A percentile compares a stretch with the other conserved stretches of the same genome.
phyloP scores from a whole-genome alignment of 2,329 filamentous ascomycete genomes.

The Trichoderma afroharzianum region DNA sequence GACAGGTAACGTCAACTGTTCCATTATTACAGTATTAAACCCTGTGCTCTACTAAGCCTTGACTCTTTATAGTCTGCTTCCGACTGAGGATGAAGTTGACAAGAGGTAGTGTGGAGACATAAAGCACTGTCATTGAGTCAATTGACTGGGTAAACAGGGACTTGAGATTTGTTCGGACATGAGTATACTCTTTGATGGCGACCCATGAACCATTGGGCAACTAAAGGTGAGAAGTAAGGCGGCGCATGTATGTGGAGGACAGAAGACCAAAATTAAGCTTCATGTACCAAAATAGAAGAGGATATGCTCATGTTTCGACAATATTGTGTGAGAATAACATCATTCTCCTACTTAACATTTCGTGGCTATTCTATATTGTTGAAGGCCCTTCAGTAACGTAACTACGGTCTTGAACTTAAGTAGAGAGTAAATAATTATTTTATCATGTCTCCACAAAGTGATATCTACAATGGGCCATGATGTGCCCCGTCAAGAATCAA shows the following conservation, averaged over 20 bases:
- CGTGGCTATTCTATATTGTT: background rate
- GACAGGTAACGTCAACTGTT: background rate
- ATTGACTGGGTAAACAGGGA: background rate
- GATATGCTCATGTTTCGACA: background rate
- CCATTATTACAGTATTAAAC: background rate
- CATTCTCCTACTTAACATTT: too few relatives aligned
- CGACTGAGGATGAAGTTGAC: background rate
- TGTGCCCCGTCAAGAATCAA: background rate
- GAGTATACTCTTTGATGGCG: too few relatives aligned
- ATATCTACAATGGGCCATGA: background rate
- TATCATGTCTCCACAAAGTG: background rate
- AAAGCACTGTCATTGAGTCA: background rate
- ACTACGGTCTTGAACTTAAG: too few relatives aligned
- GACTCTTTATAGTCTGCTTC: background rate
- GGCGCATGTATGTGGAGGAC: too few relatives aligned
- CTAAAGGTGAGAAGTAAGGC: background rate
- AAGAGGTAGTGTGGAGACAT: background rate
- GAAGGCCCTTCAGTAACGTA: background rate
- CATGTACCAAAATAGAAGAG: background rate
- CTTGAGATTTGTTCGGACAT: too few relatives aligned
- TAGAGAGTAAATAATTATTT: background rate
- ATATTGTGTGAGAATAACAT: background rate
- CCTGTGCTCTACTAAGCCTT: background rate
- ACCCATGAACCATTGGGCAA: background rate
- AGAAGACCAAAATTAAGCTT: background rate